These are phyloP conservation scores for Raffaelea deltoideospora DNA, from an alignment of 2,329 filamentous ascomycete species.

Conservation along the genomic window DNA sequence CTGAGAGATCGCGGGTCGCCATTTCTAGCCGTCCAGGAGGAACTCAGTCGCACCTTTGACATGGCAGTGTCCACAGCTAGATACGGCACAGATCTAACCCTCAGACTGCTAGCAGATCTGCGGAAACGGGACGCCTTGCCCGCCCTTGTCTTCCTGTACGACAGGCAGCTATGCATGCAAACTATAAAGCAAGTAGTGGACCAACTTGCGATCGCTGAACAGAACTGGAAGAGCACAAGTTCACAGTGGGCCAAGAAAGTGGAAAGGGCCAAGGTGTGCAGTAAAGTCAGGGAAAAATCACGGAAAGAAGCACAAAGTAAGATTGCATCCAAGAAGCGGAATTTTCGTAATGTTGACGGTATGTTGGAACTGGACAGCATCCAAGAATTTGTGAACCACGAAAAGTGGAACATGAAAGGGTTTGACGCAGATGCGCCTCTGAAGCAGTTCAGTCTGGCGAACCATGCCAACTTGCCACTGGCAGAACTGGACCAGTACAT, in stretches of 20 bases:
- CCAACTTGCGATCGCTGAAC: conserved; percentile 39
- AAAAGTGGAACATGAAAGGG: conserved; percentile 40
- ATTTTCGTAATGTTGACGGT: conserved; percentile 24
- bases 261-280: conserved; percentile 19
- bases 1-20: conserved; percentile 34
- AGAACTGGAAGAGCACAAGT: conserved; percentile 38
- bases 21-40: conserved; percentile 26
- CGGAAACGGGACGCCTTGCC: conserved; percentile 50
- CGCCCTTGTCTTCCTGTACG: conserved; percentile 65
- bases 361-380: conserved; percentile 38
- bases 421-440: conserved; percentile 54
- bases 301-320: too few species aligned
- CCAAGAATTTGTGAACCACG: conserved; percentile 38
- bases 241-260: conserved; percentile 44
- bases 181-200: conserved; percentile 35
- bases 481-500: conserved; percentile 44
- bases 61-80: not conserved
- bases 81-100: conserved; percentile 23
- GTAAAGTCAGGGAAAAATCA: too few species aligned
- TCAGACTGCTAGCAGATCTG: conserved; percentile 41
- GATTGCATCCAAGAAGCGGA: too few species aligned
- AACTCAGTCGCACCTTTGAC: conserved; percentile 24
- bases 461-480: conserved; percentile 39
- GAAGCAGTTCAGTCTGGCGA: conserved; percentile 50
- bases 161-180: conserved; percentile 47